phyloP scores from a whole-genome alignment of 2,329 filamentous ascomycete species.

The Aureobasidium sp. region DNA sequence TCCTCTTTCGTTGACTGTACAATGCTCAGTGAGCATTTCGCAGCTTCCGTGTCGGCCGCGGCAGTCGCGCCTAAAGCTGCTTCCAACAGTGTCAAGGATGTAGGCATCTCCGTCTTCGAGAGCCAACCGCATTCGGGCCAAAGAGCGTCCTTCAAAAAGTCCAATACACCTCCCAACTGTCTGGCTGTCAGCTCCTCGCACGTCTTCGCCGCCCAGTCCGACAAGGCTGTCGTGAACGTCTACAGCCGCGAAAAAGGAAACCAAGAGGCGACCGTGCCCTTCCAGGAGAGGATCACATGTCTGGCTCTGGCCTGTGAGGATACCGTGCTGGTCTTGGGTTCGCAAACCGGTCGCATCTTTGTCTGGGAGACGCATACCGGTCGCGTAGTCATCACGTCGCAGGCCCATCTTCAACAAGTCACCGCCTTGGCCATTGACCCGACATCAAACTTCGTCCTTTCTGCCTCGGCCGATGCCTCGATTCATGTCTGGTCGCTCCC shows the following conservation, averaged over 20 bases:
- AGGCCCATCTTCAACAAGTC: constrained; percentile 71
- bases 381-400: constrained; percentile 63
- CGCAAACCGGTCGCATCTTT: constrained; percentile 74
- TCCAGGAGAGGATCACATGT: constrained; percentile 77
- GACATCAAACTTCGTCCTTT: constrained; percentile 64
- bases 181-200: constrained; percentile 74
- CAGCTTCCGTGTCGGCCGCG: constrained; percentile 38
- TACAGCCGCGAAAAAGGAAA: constrained; percentile 77
- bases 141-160: constrained; percentile 82
- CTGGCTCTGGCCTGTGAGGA: constrained; percentile 60
- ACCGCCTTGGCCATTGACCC: constrained; percentile 63
- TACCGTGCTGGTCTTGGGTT: constrained; percentile 66
- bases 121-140: constrained; percentile 69
- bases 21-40: constrained; percentile 44
- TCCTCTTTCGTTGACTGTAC: background rate
- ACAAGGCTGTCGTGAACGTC: constrained; percentile 87
- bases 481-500: constrained; percentile 86
- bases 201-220: constrained; percentile 82
- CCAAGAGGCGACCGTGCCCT: constrained; percentile 80
- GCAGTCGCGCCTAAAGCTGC: constrained; percentile 36
- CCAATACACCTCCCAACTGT: constrained; percentile 67
- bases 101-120: constrained; percentile 78
- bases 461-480: constrained; percentile 77
- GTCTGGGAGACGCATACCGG: constrained; percentile 85
- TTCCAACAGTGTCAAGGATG: constrained; percentile 55